Base-by-base conservation (phyloP, 2,329 filamentous ascomycete species). In the Beauveria sp. region DNA sequence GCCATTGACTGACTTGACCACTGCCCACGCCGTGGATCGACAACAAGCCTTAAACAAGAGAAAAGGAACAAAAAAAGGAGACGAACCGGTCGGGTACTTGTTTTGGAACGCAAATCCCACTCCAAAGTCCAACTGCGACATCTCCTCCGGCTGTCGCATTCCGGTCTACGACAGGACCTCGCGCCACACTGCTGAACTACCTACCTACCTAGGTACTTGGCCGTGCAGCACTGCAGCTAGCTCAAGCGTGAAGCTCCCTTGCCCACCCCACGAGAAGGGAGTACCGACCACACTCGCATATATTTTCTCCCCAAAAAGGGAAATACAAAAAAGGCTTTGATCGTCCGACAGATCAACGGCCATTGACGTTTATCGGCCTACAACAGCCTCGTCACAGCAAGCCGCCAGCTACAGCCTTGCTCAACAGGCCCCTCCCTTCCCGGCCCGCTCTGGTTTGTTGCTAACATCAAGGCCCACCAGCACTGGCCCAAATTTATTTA, bases 401-500 rank as follows among this genome's bases (percentile, higher is more conserved):
- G 40, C 20, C n/a, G 18, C n/a, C 10, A 48, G 28, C 40, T 7
- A 34, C 42, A 40, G 43, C 43, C 14, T 26, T 46, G 9, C 7
- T 14, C 42, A 48, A n/a, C 53, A 56, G 54, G 42, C n/a, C 43
- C 9, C 45, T 28, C 28, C 5, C 10, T n/a, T 34, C 31, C 12
- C 48, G 48, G 48, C 24, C 57, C 57, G 48, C 57, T 34, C 22
- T 60, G 40, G 43, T 45, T 26, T 18, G 40, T 57, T 46, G 55
- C 45, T 59, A 48, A 38, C 46, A 31, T 38, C 22, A 28, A 34
- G 58, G 58, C 51, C 51, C 58, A 54, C 56, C 56, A 43, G 50
- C 20, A 26, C 38, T 40, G 26, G 57, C 51, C 51, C 31, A 61
- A 53, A 48, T 26, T 61, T 61, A 46, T 49, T 45, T 48, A 71